These are phyloP conservation scores for Lolium multiflorum DNA, from an alignment of 176 grass and related monocot species.

Conservation along the genomic window DNA sequence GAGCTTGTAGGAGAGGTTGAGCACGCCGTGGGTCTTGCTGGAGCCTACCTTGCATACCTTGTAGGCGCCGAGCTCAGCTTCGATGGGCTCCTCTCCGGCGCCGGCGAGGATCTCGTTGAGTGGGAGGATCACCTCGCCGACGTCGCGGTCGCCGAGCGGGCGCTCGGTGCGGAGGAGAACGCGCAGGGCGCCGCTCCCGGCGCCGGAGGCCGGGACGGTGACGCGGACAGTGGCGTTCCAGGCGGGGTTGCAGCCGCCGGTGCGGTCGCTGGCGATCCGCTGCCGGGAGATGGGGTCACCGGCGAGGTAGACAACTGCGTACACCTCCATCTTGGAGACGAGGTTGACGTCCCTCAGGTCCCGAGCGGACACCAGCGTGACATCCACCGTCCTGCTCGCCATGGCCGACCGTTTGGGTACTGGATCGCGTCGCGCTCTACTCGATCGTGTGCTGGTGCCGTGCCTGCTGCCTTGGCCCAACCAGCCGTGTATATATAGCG, in stretches of 20 bases:
- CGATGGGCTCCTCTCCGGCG: slow-evolving; percentile 20
- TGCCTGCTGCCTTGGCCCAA: background rate
- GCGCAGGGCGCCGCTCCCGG: slow-evolving; percentile 36
- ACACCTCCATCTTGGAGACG: slow-evolving; percentile 67
- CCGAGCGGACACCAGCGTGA: slow-evolving; percentile 54
- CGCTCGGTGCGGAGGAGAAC: slow-evolving; percentile 60
- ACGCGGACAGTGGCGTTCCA: slow-evolving; percentile 54
- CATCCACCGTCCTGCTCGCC: slow-evolving; percentile 55
- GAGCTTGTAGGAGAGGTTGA: slow-evolving; percentile 62
- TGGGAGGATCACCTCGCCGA: slow-evolving; percentile 57
- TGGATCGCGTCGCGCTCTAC: background rate
- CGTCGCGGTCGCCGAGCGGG: slow-evolving; percentile 55
- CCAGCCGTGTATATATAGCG: background rate
- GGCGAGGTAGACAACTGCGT: slow-evolving; percentile 52
- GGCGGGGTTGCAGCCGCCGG: slow-evolving; percentile 49
- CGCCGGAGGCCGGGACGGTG: slow-evolving; percentile 39
- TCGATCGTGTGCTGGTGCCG: background rate
- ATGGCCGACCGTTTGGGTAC: background rate
- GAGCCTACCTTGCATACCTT: slow-evolving; percentile 53
- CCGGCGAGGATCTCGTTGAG: slow-evolving; percentile 50
- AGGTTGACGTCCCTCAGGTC: slow-evolving; percentile 51
- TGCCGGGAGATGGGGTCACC: slow-evolving; percentile 44
- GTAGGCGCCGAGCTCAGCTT: slow-evolving; percentile 23
- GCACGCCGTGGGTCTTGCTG: slow-evolving; percentile 44
- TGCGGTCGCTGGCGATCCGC: slow-evolving; percentile 46